Base-by-base conservation (phyloP, 208 protist species). In the Wallacemonas sp. region DNA sequence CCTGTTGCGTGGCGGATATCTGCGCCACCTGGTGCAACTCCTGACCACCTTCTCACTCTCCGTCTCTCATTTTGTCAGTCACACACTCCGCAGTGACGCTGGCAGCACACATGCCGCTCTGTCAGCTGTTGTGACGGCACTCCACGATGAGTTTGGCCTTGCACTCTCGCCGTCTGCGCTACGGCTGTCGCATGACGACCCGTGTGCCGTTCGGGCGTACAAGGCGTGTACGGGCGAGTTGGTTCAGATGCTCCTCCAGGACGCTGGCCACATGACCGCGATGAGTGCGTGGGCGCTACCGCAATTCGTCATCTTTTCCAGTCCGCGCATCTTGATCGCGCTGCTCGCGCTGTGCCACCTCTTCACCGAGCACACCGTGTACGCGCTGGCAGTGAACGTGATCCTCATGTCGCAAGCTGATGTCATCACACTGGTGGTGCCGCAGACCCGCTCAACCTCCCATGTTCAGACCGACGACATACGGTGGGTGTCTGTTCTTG, bases 121-220 rank as follows among this genome's bases (percentile, higher is more conserved):
- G 14, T n/a, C 43, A 2, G 26, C 48, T 34, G 1, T 46, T 38
- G 16, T 65, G 30, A 57, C 19, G 1, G 80, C 80, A 2, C 71
- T 88, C 44, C 82, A 89, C 72, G 71, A 76, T 19, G 88, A 94
- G 44, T 56, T 91, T n/a, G 81, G 82, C 26, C 63, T 94, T 52
- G 75, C 83, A 21, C 80, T 76, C 24, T 62, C 73, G 17, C 19
- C 38, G 14, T 30, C 29, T 23, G 32, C n/a, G 19, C 52, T 41
- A 41, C 36, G n/a, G 5, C 26, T 24, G 5, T 8, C 47, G 8
- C 47, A 32, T 9, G 47, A 55, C 19, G 21, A 5, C 11, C 23
- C 21, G 5, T 5, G 5, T 11, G 11, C 26, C 9, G 47, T 32
- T 14, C 19, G 17, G 5, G 26, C 17, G 26, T 4, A 55, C 5